Base-by-base conservation (phyloP, 2,329 filamentous ascomycete genomes). In the Xylaria sp. region DNA sequence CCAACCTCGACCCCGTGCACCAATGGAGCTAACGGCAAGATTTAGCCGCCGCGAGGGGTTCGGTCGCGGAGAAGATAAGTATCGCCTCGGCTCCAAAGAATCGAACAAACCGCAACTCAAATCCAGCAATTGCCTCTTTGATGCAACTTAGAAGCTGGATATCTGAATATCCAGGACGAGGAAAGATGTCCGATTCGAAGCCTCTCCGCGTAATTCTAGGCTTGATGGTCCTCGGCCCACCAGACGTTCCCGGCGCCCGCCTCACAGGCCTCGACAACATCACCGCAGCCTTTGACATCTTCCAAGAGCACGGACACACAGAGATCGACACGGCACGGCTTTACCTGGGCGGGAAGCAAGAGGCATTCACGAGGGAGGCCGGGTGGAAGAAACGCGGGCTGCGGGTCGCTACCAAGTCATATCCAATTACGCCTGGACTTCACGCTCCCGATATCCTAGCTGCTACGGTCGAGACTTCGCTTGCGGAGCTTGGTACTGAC, bases 261-360 rank as follows among this genome's bases (percentile, higher is more conserved):
- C 87, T 96, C 71, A 93, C 90, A 11, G 78, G 80, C 51, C 52
- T 82, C 1, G 75, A 87, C 55, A 87, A 90, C 29, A 91, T 89
- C 78, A 91, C 88, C 67, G 83, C 85, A 67, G 85, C 85, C 43
- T 84, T 96, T 37, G 89, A 93, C 72, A 81, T 88, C 64, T 86
- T 96, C 71, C 89, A 93, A 75, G 78, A 79, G n/a, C 83, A 87
- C 58, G 91, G 92, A 21, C 92, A 95, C 78, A 87, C 87, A 71
- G 92, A 96, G 72, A 77, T 96, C 35, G 92, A 96, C 73, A 96
- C 92, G 1, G 92, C 92, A 0, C 85, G 91, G n/a, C 70, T 85
- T 57, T 96, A 96, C 69, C 79, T 91, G 19, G 87, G 80, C 49
- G 88, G 89, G 33, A 79, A 86, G 68, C 91, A 96, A 72, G 92